Conservation (phyloP, 1,139 yeast species). For the Meyerozyma sp. region DNA sequence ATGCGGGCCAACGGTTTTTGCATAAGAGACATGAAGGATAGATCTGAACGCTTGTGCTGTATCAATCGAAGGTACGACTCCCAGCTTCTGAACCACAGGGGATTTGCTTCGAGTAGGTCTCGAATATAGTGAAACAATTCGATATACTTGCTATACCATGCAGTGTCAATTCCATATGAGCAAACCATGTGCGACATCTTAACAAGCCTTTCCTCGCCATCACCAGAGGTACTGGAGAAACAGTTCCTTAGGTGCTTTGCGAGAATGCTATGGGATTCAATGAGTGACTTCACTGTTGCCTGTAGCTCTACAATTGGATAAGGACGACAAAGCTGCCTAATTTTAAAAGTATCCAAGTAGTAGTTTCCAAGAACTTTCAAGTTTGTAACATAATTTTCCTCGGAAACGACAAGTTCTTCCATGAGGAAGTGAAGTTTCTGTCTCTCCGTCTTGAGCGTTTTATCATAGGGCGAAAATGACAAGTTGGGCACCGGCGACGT, state of each 20-base stretch:
- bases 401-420: slow-evolving; percentile 46
- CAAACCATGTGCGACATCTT: slow-evolving; percentile 19
- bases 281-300: slow-evolving; percentile 15
- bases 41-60: slow-evolving; percentile 36
- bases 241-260: slow-evolving; percentile 19
- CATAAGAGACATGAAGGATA: slow-evolving; percentile 45
- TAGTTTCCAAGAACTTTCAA: slow-evolving; percentile 32
- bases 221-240: slow-evolving; percentile 26
- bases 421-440: slow-evolving; percentile 29
- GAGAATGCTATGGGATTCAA: slow-evolving; percentile 21
- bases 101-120: background rate
- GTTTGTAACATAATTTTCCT: slow-evolving; percentile 38
- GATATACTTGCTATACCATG: slow-evolving; percentile 3
- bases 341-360: slow-evolving; percentile 30
- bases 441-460: slow-evolving; percentile 4
- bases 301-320: slow-evolving; percentile 21
- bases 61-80: slow-evolving; percentile 38
- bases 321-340: slow-evolving; percentile 15
- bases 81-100: slow-evolving; percentile 26
- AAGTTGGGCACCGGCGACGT: slow-evolving; percentile 9
- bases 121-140: background rate
- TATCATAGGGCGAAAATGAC: slow-evolving; percentile 10
- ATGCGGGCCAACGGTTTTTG: slow-evolving; percentile 52
- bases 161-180: slow-evolving; percentile 6
- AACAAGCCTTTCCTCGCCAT: slow-evolving; percentile 36